Conservation (phyloP, 441 rosid genomes). For the Croton setiger region DNA sequence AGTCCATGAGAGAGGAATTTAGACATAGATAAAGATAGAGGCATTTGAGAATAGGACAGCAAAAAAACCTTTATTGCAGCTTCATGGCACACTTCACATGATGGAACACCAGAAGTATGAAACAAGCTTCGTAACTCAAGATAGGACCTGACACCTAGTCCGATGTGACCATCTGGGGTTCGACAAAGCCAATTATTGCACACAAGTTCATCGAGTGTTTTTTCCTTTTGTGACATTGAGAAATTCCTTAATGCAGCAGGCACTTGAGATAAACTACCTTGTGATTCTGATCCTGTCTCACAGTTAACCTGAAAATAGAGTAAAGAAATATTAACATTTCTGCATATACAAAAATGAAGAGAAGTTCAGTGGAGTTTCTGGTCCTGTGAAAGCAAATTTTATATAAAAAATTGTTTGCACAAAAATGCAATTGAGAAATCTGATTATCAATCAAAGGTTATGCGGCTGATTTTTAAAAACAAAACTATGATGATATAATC, state of each 20-base stretch:
- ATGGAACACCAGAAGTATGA: constrained; percentile 59
- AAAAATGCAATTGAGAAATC: background rate
- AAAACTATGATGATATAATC: background rate
- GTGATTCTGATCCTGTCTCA: constrained; percentile 36
- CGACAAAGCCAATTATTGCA: constrained; percentile 69
- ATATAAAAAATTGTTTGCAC: background rate
- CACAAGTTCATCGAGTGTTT: constrained; percentile 63
- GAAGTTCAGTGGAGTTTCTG: background rate
- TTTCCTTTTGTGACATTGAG: constrained; percentile 78
- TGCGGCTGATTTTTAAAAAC: background rate
- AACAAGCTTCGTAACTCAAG: constrained; percentile 85
- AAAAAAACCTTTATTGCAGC: constrained; percentile 72
- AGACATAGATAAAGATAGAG: constrained; percentile 3
- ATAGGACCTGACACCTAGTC: constrained; percentile 76
- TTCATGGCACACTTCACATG: constrained; percentile 89
- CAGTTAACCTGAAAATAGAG: constrained; percentile 39
- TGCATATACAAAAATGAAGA: background rate
- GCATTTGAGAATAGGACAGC: constrained; percentile 3
- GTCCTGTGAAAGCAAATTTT: background rate
- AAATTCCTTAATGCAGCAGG: constrained; percentile 83
- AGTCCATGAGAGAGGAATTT: background rate
- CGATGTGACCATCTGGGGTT: constrained; percentile 54
- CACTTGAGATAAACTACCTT: constrained; percentile 37
- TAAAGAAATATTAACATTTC: constrained; percentile 2
- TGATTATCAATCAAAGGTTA: background rate